Percentiles rank a stretch among this genome's conserved stretches.
These are phyloP conservation scores for Mortierella sp. DNA, from an alignment of 371 early-diverging fungal genomes.

Conservation along the genomic window DNA sequence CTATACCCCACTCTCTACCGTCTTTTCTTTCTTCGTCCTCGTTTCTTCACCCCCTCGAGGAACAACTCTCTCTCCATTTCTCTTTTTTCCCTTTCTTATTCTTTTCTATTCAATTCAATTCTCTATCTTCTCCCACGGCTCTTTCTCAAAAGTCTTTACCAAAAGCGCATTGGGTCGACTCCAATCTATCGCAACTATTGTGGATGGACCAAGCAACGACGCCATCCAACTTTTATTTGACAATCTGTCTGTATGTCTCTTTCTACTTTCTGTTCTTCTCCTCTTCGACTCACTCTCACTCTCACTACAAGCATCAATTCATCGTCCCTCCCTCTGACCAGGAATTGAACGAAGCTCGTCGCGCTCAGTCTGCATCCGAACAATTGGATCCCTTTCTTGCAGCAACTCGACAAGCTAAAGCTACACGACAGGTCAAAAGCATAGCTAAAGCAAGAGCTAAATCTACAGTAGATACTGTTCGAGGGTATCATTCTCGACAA, in stretches of 20 bases:
- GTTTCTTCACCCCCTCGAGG: neutral
- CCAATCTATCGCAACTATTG: neutral
- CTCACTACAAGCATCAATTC: slow-evolving; percentile 14
- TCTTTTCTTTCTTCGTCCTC: neutral
- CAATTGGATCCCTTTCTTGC: slow-evolving; percentile 54
- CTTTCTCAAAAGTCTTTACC: neutral
- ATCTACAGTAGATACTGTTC: slow-evolving; percentile 36
- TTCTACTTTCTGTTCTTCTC: slow-evolving; percentile 59
- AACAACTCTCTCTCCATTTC: neutral
- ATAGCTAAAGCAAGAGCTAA: slow-evolving; percentile 50
- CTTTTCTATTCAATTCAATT: neutral
- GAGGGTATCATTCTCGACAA: slow-evolving; percentile 29
- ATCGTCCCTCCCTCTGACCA: slow-evolving; percentile 29
- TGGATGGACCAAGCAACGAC: slow-evolving; percentile 55
- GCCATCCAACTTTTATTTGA: slow-evolving; percentile 56
- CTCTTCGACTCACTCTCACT: too few species aligned
- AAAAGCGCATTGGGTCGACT: neutral
- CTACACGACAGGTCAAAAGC: slow-evolving; percentile 30
- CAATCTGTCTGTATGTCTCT: slow-evolving; percentile 58
- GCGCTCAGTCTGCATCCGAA: slow-evolving; percentile 45
- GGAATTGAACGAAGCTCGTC: slow-evolving; percentile 38
- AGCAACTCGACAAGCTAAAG: slow-evolving; percentile 46
- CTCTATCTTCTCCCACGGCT: neutral
- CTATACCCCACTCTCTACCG: neutral
- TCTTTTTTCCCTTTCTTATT: neutral